phyloP scores from a whole-genome alignment of 306 rosid species.

The Dalbergia cultrata region DNA sequence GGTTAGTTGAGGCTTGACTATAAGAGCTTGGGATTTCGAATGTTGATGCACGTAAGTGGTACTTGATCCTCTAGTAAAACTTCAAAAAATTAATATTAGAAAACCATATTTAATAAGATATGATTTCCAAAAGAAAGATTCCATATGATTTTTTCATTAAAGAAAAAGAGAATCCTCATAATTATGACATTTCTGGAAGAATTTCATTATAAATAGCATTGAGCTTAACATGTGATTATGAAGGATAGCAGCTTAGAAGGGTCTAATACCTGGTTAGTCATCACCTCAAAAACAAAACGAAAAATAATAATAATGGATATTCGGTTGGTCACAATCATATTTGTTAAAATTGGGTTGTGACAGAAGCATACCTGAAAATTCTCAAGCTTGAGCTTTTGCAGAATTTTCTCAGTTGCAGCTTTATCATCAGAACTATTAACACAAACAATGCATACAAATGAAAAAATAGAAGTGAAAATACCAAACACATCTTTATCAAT shows the following conservation, averaged over 20 bases:
- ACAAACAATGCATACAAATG: conserved; percentile 5
- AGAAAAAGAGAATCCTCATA: too few relatives aligned
- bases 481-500: background rate
- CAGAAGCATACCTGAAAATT: conserved; percentile 80
- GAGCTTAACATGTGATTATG: background rate
- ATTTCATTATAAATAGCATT: background rate
- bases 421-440: conserved; percentile 80
- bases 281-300: background rate
- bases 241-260: background rate
- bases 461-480: conserved; percentile 24
- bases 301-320: too few relatives aligned
- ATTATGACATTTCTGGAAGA: too few relatives aligned
- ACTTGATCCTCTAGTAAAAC: too few relatives aligned
- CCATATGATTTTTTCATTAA: too few relatives aligned
- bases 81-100: too few relatives aligned
- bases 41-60: too few relatives aligned
- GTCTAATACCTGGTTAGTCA: background rate
- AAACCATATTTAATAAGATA: too few relatives aligned
- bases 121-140: too few relatives aligned
- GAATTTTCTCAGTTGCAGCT: conserved; percentile 70
- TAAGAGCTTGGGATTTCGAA: too few relatives aligned
- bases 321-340: background rate
- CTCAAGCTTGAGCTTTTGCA: conserved; percentile 77
- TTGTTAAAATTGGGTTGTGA: background rate
- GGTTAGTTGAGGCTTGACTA: too few relatives aligned